Base-by-base conservation (phyloP, 176 grass and related monocot species). In the Hsuehochloa calcarea region DNA sequence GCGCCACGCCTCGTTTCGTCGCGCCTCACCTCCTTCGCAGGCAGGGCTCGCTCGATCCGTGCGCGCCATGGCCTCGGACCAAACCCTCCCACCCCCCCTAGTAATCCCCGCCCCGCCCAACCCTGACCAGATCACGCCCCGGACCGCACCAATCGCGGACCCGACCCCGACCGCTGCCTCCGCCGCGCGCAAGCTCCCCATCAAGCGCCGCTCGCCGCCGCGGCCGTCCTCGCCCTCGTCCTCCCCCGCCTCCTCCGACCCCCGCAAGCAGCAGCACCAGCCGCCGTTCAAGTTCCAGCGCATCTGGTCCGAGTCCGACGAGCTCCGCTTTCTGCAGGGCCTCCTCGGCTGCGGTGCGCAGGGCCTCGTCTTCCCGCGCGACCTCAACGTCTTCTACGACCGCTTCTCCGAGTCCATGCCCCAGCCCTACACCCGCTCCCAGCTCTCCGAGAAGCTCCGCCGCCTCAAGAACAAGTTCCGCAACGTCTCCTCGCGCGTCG, bases 371-470 rank as follows among this genome's bases (percentile, higher is more conserved):
- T 94, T 94, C 60, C 96, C 96, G 52, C 93, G 96, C 52, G 96
- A 99, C 71, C 88, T 99, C 46, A 99, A 99, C 65, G 80, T 96
- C 23, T 99, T 99, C 78, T 96, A 96, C 83, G 96, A 99, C 78
- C 93, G 90, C 72, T 99, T 99, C 93, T 96, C 93, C 25, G 96
- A 94, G 58, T 92, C 75, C 88, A 95, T 95, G 90, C 83, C 93
- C 17, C 90, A 90, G 91, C 92, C 97, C 16, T 99, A 96, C 90
- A 95, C 87, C 52, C 91, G 93, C 51, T 93, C 93, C 71, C 93
- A 98, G 91, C 87, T 98, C 47, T 98, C 96, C 37, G 96, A 98
- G 87, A 98, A 98, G 88, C 87, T 98, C 64, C 91, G 93, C 52
- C 93, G 93, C 60, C 91, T 99, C 62, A 89, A 84, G 76, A 96